Evolutionary conservation across 2,329 filamentous ascomycete species (phyloP), one percentile per base, ranked within the genome.

Genomic region (Ophiocordyceps unilateralis): DNA sequence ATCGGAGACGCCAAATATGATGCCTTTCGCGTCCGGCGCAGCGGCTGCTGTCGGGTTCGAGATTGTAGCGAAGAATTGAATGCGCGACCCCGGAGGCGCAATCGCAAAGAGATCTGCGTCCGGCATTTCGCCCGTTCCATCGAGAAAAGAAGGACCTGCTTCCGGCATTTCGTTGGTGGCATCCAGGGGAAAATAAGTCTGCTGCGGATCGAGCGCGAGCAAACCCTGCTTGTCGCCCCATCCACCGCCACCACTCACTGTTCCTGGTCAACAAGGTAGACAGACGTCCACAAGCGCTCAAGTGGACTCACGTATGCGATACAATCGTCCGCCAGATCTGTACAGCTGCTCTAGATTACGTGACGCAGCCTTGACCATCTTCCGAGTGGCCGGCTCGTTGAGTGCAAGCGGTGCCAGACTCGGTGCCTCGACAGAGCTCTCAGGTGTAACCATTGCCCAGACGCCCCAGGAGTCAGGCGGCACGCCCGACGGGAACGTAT

Each of bases 151-250:
- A n/a, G n/a, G n/a, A n/a, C n/a, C n/a, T n/a, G n/a, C n/a, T n/a
- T n/a, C n/a, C n/a, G 30, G 12, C 30, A 12, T n/a, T 7, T 68
- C 63, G 19, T 73, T 67, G 28, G 75, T 63, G 34, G 70, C 67
- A 1, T 61, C 56, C 0, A 57, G 42, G 8, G 65, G 55, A 17
- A 63, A 62, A 50, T 74, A 72, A 19, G 58, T 66, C 15, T 65
- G 69, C 49, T 84, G 72, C 4, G 85, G 83, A 53, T 91, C 84
- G 4, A 93, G 67, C 6, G 84, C 85, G 3, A 93, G 63, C 0
- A 93, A 64, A 1, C 85, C 85, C 51, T 81, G 77, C 57, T 89
- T 91, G 44, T 73, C 67, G 15, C 85, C 85, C 85, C 85, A 93
- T 19, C 85, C 85, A 37, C 85, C 85, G 39, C 85, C 85, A 5